Conservation (phyloP, 2,329 filamentous ascomycete species). For the Chaetomium strumarium region DNA sequence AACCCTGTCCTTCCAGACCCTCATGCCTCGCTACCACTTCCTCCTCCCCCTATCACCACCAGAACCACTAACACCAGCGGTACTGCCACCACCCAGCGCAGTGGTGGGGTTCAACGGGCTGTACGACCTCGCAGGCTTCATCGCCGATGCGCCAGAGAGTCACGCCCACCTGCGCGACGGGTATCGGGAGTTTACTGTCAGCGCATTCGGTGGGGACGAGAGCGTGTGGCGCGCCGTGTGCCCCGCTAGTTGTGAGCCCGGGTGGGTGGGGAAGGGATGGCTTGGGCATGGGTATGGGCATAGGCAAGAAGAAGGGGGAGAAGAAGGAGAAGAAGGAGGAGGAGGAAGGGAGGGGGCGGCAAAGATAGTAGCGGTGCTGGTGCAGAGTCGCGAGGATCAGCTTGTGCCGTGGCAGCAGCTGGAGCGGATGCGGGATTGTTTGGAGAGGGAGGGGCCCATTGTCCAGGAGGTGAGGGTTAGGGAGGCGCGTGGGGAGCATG, state of each 20-base stretch:
- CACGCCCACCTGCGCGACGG: constrained; percentile 32
- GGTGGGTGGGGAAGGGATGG: constrained; percentile 36
- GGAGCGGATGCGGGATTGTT: constrained; percentile 40
- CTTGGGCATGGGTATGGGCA: background rate
- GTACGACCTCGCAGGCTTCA: constrained; percentile 27
- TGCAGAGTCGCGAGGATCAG: constrained; percentile 22
- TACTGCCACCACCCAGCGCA: constrained; percentile 5
- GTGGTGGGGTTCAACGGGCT: constrained; percentile 25
- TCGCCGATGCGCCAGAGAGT: constrained; percentile 17
- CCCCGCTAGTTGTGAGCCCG: constrained; percentile 42
- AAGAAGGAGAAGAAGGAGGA: background rate
- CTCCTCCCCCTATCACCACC: background rate
- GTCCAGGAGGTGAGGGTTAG: constrained; percentile 32
- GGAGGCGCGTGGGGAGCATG: constrained; percentile 53
- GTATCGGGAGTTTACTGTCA: constrained; percentile 53
- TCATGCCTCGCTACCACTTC: constrained; percentile 38
- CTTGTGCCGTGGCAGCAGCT: constrained; percentile 25
- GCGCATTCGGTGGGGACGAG: constrained; percentile 54
- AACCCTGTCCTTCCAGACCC: constrained; percentile 56
- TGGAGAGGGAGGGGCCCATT: constrained; percentile 40
- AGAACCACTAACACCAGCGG: background rate
- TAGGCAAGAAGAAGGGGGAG: constrained; percentile 29
- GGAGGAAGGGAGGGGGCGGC: constrained; percentile 21
- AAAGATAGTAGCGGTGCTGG: constrained; percentile 17
- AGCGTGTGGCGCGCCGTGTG: constrained; percentile 49